Conservation (phyloP, 2,329 filamentous ascomycete species). For the Drechslerella dactyloides region DNA sequence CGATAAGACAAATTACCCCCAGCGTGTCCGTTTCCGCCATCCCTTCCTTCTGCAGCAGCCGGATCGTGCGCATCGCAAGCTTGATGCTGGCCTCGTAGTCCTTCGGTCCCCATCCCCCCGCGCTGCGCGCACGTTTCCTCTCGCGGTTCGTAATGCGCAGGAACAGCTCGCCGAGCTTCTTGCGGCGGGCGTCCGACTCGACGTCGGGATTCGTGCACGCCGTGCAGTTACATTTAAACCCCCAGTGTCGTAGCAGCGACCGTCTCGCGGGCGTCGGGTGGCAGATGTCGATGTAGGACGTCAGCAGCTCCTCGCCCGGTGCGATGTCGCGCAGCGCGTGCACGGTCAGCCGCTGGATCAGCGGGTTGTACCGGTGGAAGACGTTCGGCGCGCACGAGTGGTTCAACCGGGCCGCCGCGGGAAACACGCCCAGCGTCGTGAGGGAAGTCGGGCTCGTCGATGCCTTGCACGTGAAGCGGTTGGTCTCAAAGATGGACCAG, state of each 20-base stretch:
- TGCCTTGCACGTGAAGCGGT: conserved; percentile 41
- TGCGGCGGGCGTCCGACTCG: conserved; percentile 35
- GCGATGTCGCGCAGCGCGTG: conserved; percentile 54
- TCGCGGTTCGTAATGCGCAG: conserved; percentile 13
- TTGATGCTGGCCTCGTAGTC: conserved; percentile 19
- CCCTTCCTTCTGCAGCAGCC: conserved; percentile 32
- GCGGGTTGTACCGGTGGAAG: conserved; percentile 54
- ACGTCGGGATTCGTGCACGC: conserved; percentile 29
- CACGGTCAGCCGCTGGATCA: conserved; percentile 51
- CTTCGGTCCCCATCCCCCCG: conserved; percentile 9
- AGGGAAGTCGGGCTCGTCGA: neutral
- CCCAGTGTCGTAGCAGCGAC: conserved; percentile 35
- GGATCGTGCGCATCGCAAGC: conserved; percentile 14
- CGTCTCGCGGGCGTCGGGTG: conserved; percentile 27
- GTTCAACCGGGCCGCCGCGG: conserved; percentile 55
- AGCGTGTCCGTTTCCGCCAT: conserved; percentile 48
- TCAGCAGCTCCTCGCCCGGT: conserved; percentile 54
- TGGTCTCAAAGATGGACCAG: conserved; percentile 49
- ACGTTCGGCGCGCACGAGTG: conserved; percentile 56
- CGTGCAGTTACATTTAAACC: conserved; percentile 32
- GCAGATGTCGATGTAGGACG: conserved; percentile 52
- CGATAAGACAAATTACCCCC: conserved; percentile 16
- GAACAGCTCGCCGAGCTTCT: conserved; percentile 30
- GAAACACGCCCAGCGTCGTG: conserved; percentile 51
- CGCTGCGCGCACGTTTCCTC: conserved; percentile 14